Conservation (phyloP, 2,329 filamentous ascomycete species). For the Hypoxylon sp. region DNA sequence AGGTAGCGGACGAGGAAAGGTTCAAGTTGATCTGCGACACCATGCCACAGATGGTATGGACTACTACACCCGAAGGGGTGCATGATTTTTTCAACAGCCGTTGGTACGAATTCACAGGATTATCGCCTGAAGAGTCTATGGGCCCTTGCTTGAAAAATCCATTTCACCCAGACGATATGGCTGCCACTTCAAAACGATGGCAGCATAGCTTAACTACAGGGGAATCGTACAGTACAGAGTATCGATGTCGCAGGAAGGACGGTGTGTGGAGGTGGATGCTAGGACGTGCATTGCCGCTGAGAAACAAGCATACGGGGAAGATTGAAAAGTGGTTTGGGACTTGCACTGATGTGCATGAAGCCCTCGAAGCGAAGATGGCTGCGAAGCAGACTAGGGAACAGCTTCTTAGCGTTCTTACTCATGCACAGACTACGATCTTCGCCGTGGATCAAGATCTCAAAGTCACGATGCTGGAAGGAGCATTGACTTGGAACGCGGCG, state of each 20-base stretch:
- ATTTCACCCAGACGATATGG: conserved; percentile 80
- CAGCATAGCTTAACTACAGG: conserved; percentile 74
- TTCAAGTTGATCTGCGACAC: conserved; percentile 84
- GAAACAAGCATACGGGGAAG: conserved; percentile 73
- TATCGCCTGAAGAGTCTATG: conserved; percentile 72
- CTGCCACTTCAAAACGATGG: conserved; percentile 71
- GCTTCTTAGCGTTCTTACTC: conserved; percentile 79
- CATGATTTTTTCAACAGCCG: conserved; percentile 82
- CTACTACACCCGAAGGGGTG: conserved; percentile 74
- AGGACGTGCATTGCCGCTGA: conserved; percentile 77
- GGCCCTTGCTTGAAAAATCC: conserved; percentile 74
- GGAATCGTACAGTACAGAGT: conserved; percentile 78
- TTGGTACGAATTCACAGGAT: conserved; percentile 86
- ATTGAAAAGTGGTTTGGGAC: conserved; percentile 87
- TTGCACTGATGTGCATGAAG: conserved; percentile 84
- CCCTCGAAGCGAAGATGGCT: conserved; percentile 76
- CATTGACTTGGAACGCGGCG: conserved; percentile 66
- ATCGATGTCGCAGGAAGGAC: conserved; percentile 75
- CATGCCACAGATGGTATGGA: conserved; percentile 82
- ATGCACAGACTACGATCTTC: conserved; percentile 83
- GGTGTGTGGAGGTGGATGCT: conserved; percentile 86
- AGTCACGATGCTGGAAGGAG: conserved; percentile 79
- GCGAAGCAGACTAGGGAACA: conserved; percentile 78
- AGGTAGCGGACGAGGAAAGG: conserved; percentile 78
- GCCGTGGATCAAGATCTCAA: conserved; percentile 74